Conservation (phyloP, 2,329 filamentous ascomycete genomes). For the Monosporascus cannonballus region DNA sequence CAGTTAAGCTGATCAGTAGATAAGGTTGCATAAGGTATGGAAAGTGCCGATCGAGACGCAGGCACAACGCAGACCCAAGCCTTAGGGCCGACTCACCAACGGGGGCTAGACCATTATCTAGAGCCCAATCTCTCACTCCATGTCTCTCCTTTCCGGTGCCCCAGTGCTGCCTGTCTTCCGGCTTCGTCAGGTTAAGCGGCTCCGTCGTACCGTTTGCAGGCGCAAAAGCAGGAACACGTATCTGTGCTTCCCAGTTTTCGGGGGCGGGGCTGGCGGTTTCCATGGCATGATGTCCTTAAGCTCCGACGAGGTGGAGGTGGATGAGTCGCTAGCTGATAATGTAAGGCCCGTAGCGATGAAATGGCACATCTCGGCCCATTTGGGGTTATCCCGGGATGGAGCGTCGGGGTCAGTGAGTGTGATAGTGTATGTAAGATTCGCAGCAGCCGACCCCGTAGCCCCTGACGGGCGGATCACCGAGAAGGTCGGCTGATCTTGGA, state of each 20-base stretch:
- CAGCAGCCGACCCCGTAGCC: constrained; percentile 1
- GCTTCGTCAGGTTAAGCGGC: constrained; percentile 27
- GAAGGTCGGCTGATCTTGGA: constrained; percentile 28
- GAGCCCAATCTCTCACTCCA: constrained; percentile 34
- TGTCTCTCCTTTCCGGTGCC: constrained; percentile 29
- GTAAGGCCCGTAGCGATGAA: constrained; percentile 33
- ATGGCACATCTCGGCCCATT: constrained; percentile 41
- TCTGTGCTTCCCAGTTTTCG: constrained; percentile 35
- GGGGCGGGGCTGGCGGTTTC: constrained; percentile 34
- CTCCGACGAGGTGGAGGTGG: constrained; percentile 13
- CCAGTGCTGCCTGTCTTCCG: constrained; percentile 33
- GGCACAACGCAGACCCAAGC: not conserved
- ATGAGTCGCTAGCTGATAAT: not conserved
- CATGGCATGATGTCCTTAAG: constrained; percentile 33
- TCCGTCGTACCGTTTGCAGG: constrained; percentile 33
- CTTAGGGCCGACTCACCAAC: constrained; percentile 28
- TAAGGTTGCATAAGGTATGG: no score
- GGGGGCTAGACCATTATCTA: constrained; percentile 33
- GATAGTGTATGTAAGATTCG: constrained; percentile 21
- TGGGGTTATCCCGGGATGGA: constrained; percentile 33
- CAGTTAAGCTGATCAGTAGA: no score
- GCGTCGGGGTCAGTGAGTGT: constrained; percentile 38
- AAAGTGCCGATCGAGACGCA: not conserved
- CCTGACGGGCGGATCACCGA: constrained; percentile 18
- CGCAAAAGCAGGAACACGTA: constrained; percentile 35